Percentiles rank a stretch among this genome's conserved stretches.
Evolutionary conservation across 495 filamentous ascomycete genomes (phyloP).

Genomic region (Penicillium atrosanguineum): DNA sequence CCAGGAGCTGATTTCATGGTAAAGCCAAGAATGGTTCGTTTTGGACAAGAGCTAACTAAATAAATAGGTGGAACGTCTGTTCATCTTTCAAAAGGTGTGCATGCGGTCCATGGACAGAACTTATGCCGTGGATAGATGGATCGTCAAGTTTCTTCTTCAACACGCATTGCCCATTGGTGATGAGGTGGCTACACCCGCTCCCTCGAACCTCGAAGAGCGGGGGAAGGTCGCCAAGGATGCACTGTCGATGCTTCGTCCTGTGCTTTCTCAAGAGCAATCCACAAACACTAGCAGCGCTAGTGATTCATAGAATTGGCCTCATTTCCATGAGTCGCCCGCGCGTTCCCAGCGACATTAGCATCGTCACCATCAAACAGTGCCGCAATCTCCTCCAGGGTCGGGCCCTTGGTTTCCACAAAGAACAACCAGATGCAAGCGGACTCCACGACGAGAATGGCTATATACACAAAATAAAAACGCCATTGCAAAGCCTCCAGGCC

Average conservation of each 20-base stretch:
- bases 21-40: not conserved
- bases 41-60: not conserved
- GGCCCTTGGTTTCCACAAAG: conserved; percentile 59
- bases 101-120: conserved; percentile 20
- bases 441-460: conserved; percentile 56
- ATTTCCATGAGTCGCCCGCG: too few species aligned
- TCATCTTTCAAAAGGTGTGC: conserved; percentile 28
- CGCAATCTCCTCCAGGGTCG: conserved; percentile 60
- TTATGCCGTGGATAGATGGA: conserved; percentile 27
- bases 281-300: conserved; percentile 38
- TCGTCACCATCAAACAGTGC: conserved; percentile 57
- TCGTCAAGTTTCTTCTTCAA: conserved; percentile 29
- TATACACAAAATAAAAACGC: conserved; percentile 60
- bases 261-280: conserved; percentile 27
- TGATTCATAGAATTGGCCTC: too few species aligned
- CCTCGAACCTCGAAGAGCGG: conserved; percentile 7
- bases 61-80: conserved; percentile 24
- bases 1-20: conserved; percentile 30
- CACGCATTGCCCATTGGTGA: conserved; percentile 29
- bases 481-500: conserved; percentile 52
- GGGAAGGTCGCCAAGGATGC: conserved; percentile 21
- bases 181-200: conserved; percentile 1
- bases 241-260: conserved; percentile 17
- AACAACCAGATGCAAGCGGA: conserved; percentile 58
- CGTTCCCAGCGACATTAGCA: conserved; percentile 17